A percentile compares a stretch with the other conserved stretches of the same genome.
phyloP scores from a whole-genome alignment of 2,329 filamentous ascomycete species.

The Lasiodiplodia sp. region DNA sequence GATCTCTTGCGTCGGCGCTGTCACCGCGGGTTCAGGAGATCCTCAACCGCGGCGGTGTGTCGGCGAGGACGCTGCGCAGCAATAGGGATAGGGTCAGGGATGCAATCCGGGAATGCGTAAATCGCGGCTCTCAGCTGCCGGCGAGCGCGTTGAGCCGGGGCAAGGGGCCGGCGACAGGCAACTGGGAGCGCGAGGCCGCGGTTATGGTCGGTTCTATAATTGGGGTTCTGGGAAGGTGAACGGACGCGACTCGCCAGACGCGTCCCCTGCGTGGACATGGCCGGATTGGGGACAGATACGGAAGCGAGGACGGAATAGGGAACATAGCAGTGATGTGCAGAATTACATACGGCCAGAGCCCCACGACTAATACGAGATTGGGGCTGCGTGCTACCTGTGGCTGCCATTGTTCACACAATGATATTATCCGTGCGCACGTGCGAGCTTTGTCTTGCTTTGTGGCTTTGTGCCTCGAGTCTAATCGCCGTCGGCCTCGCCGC shows the following conservation, averaged over 20 bases:
- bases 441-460: background rate
- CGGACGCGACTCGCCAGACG: constrained; percentile 7
- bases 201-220: constrained; percentile 92
- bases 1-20: constrained; percentile 81
- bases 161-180: constrained; percentile 56
- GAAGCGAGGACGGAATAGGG: constrained; percentile 11
- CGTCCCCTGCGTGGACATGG: constrained; percentile 1
- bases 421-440: background rate
- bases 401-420: background rate
- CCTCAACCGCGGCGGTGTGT: constrained; percentile 79
- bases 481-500: background rate
- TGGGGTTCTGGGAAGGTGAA: constrained; percentile 52
- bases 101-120: constrained; percentile 81
- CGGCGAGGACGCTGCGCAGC: constrained; percentile 78
- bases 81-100: constrained; percentile 79
- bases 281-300: constrained; percentile 6
- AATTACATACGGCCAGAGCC: background rate
- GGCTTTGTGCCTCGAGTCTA: background rate
- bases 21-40: constrained; percentile 84
- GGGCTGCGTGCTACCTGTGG: background rate
- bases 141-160: constrained; percentile 56
- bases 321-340: constrained; percentile 9
- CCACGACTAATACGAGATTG: background rate
- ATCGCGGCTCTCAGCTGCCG: constrained; percentile 76
- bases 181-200: constrained; percentile 89